Evolutionary conservation across 495 filamentous ascomycete species (phyloP).

Genomic region (Penicillium cosmopolitanum): DNA sequence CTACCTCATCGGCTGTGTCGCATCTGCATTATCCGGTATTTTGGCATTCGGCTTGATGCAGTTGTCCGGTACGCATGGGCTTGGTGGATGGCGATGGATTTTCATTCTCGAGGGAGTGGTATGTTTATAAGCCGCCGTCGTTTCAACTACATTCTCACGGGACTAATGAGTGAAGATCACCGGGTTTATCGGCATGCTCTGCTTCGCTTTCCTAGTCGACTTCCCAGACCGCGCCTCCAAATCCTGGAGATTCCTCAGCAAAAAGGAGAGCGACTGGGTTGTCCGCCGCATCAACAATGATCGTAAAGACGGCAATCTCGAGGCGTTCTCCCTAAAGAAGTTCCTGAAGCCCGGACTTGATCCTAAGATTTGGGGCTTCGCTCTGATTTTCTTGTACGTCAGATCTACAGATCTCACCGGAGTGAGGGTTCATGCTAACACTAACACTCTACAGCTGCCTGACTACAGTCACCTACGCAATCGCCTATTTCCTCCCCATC

Average conservation of each 20-base stretch:
- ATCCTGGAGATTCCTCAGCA: constrained; percentile 56
- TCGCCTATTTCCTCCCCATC: constrained; percentile 70
- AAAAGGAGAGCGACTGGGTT: constrained; percentile 56
- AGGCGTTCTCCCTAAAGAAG: constrained; percentile 51
- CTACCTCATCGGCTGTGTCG: constrained; percentile 65
- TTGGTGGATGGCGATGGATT: constrained; percentile 66
- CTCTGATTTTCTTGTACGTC: constrained; percentile 56
- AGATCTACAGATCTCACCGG: background rate
- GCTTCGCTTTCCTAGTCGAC: constrained; percentile 59
- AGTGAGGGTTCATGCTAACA: background rate
- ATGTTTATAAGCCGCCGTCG: constrained; percentile 1
- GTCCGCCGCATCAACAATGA: constrained; percentile 61
- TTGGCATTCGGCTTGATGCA: constrained; percentile 68
- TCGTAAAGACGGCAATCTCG: constrained; percentile 55
- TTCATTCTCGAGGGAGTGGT: constrained; percentile 65
- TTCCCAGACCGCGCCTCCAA: constrained; percentile 58
- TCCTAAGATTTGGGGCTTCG: constrained; percentile 66
- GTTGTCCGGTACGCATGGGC: constrained; percentile 49
- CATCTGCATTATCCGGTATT: constrained; percentile 64
- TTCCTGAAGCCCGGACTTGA: constrained; percentile 56
- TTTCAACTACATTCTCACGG: constrained; percentile 8
- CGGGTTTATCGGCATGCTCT: constrained; percentile 43
- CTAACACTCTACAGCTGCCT: constrained; percentile 35
- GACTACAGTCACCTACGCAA: constrained; percentile 64
- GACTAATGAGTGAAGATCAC: constrained; percentile 37